A percentile compares a stretch with the other conserved stretches of the same genome.
These are phyloP conservation scores for Cladophialophora exuberans DNA, from an alignment of 2,329 filamentous ascomycete species.

Conservation along the genomic window DNA sequence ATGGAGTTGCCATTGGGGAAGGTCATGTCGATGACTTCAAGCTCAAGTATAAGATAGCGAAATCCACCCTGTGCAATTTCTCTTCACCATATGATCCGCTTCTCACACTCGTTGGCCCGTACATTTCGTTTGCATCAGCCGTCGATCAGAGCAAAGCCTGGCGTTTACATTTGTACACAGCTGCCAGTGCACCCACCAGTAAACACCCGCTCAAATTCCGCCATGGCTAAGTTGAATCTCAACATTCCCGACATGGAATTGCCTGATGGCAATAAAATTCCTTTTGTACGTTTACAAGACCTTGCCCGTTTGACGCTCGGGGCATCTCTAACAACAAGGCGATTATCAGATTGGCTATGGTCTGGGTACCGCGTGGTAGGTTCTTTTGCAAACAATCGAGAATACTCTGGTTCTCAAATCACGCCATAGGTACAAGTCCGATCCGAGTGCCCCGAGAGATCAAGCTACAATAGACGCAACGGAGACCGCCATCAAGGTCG, in stretches of 20 bases:
- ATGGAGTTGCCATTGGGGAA: no score
- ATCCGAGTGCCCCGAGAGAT: slow-evolving; percentile 51
- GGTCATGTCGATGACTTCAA: no score
- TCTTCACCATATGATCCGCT: slow-evolving; percentile 6
- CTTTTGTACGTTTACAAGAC: slow-evolving; percentile 26
- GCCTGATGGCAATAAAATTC: slow-evolving; percentile 34
- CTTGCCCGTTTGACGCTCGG: background rate
- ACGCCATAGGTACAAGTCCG: slow-evolving; percentile 52
- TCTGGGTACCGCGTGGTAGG: slow-evolving; percentile 63
- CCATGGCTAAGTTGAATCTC: slow-evolving; percentile 34
- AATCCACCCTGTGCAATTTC: background rate
- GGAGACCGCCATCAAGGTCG: slow-evolving; percentile 61
- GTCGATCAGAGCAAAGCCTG: background rate
- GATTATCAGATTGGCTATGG: slow-evolving; percentile 60
- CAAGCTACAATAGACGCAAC: slow-evolving; percentile 57
- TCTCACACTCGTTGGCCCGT: background rate
- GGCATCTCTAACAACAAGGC: slow-evolving; percentile 1
- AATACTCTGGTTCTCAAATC: background rate
- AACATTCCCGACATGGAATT: slow-evolving; percentile 31
- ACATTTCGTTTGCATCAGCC: slow-evolving; percentile 4
- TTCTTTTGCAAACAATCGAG: background rate
- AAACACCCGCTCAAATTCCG: slow-evolving; percentile 8
- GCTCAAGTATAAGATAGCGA: background rate
- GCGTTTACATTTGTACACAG: no score
- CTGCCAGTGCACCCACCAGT: background rate